Conservation (phyloP, 2,329 filamentous ascomycete species). For the Chlorencoelia australis region DNA sequence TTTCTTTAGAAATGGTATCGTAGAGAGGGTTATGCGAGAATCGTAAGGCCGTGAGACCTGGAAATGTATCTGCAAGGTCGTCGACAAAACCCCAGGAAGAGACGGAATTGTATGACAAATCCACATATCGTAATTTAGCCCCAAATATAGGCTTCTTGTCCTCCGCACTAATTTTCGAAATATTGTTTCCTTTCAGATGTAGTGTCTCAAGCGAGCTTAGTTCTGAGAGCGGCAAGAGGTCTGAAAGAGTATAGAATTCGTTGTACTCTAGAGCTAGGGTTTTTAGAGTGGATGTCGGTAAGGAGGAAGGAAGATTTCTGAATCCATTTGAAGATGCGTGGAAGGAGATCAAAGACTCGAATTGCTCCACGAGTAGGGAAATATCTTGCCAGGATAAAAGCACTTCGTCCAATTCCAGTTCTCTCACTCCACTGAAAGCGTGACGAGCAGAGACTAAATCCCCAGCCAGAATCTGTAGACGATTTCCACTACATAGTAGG, state of each 20-base stretch:
- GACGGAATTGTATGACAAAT: constrained; percentile 64
- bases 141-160: constrained; percentile 13
- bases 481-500: constrained; percentile 54
- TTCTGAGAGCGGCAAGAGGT: constrained; percentile 42
- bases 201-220: constrained; percentile 46
- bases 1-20: constrained; percentile 28
- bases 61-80: constrained; percentile 54
- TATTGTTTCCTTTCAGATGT: constrained; percentile 70
- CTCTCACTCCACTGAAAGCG: constrained; percentile 41
- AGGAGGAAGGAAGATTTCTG: constrained; percentile 35
- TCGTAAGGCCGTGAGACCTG: constrained; percentile 63
- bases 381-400: constrained; percentile 58
- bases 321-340: constrained; percentile 50
- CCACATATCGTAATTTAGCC: constrained; percentile 41
- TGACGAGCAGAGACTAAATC: constrained; percentile 29
- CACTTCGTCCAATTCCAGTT: constrained; percentile 58
- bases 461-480: constrained; percentile 43
- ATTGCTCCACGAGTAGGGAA: constrained; percentile 41
- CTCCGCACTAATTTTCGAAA: constrained; percentile 45
- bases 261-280: constrained; percentile 66
- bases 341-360: constrained; percentile 41
- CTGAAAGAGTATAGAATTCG: constrained; percentile 47
- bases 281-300: constrained; percentile 33
- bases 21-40: constrained; percentile 83
- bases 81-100: constrained; percentile 66